phyloP scores from a whole-genome alignment of 208 protist species.

The Histomonas meleagridis region DNA sequence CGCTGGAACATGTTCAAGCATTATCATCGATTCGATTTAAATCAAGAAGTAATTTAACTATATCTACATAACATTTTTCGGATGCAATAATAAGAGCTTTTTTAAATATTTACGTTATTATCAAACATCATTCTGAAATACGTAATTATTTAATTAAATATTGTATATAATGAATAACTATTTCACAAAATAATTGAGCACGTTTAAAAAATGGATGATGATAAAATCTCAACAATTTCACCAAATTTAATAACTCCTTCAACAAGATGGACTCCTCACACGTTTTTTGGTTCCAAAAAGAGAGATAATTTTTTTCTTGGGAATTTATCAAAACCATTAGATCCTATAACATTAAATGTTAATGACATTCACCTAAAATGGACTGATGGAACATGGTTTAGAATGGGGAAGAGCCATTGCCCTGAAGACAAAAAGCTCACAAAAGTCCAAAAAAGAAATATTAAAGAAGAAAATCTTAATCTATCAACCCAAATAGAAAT shows the following conservation, averaged over 20 bases:
- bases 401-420: not conserved
- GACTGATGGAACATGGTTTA: not conserved
- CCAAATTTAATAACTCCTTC: not conserved
- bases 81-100: too few species aligned
- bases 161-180: too few species aligned
- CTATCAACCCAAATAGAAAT: not conserved
- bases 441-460: not conserved
- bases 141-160: too few species aligned
- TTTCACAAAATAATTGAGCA: too few species aligned
- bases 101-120: too few species aligned
- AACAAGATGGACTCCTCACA: not conserved
- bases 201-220: too few species aligned
- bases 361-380: not conserved
- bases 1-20: too few species aligned
- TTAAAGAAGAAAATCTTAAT: not conserved
- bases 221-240: too few species aligned
- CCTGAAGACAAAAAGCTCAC: not conserved
- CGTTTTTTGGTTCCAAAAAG: not conserved
- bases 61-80: too few species aligned
- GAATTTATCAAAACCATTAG: not conserved
- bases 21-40: too few species aligned
- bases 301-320: not conserved
- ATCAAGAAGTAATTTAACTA: too few species aligned
- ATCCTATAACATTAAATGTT: not conserved
- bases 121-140: too few species aligned